A percentile compares a stretch with the other conserved stretches of the same genome.
These are phyloP conservation scores for Septoria petroselini DNA, from an alignment of 2,329 filamentous ascomycete species.

Conservation along the genomic window DNA sequence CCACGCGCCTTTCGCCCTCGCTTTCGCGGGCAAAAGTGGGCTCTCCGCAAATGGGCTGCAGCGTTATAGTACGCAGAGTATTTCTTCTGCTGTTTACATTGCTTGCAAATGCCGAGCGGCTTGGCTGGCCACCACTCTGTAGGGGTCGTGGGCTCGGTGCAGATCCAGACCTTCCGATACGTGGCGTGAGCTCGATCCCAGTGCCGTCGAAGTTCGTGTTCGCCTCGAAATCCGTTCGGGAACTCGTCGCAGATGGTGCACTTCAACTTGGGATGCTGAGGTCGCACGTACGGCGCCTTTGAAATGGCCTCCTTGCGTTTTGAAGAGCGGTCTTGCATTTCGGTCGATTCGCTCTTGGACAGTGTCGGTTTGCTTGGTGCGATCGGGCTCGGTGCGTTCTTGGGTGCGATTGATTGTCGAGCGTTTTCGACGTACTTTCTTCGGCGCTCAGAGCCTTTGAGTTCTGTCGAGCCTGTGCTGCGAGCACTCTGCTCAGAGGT, in stretches of 20 bases:
- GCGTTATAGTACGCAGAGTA: slow-evolving; percentile 96
- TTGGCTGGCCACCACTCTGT: slow-evolving; percentile 45
- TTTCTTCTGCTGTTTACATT: slow-evolving; percentile 70
- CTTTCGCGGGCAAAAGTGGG: slow-evolving; percentile 75
- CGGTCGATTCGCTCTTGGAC: not conserved
- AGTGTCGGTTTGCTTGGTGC: slow-evolving; percentile 8
- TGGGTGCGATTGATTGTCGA: slow-evolving; percentile 30
- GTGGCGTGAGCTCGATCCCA: slow-evolving; percentile 63
- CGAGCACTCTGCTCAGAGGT: slow-evolving; percentile 26
- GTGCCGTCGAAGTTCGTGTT: slow-evolving; percentile 65
- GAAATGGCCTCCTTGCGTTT: slow-evolving; percentile 38
- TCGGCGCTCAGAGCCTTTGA: slow-evolving; percentile 30
- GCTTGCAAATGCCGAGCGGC: slow-evolving; percentile 78
- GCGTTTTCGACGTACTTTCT: slow-evolving; percentile 36
- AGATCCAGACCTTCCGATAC: slow-evolving; percentile 60
- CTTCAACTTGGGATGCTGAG: slow-evolving; percentile 67
- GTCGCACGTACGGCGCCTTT: slow-evolving; percentile 60
- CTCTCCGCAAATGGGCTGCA: slow-evolving; percentile 80
- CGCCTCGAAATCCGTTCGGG: slow-evolving; percentile 76
- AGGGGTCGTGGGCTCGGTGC: slow-evolving; percentile 53
- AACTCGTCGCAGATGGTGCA: slow-evolving; percentile 69
- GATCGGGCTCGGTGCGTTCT: slow-evolving; percentile 22
- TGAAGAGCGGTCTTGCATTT: not conserved
- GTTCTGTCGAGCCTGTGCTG: slow-evolving; percentile 20
- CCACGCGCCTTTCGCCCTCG: slow-evolving; percentile 56